Evolutionary conservation across 2,329 filamentous ascomycete species (phyloP).

Genomic region (Dactylellina sp.): DNA sequence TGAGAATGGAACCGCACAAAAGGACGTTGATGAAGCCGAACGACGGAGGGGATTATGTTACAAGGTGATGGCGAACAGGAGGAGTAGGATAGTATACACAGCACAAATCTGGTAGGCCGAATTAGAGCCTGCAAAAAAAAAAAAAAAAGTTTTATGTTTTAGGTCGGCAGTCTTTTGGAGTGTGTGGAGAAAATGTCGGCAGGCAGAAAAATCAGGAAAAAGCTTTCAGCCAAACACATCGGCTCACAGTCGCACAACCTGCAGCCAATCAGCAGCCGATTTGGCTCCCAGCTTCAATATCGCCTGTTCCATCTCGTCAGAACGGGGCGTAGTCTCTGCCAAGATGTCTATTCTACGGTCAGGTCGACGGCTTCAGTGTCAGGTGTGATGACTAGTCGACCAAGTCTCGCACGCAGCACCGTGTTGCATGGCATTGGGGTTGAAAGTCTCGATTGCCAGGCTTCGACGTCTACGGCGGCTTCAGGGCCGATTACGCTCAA

Average conservation of each 20-base stretch:
- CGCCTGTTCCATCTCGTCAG: constrained; percentile 5
- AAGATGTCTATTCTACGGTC: background rate
- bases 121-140: constrained; percentile 14
- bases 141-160: constrained; percentile 34
- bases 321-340: background rate
- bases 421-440: no score
- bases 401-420: no score
- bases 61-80: constrained; percentile 31
- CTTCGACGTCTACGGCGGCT: no score
- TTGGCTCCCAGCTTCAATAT: background rate
- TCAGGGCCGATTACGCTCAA: no score
- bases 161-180: constrained; percentile 10
- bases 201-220: constrained; percentile 18
- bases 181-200: constrained; percentile 21
- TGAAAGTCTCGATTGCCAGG: no score
- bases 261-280: constrained; percentile 28
- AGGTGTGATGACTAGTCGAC: no score
- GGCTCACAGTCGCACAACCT: constrained; percentile 30
- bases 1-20: constrained; percentile 40
- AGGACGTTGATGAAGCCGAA: constrained; percentile 33
- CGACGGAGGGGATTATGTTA: constrained; percentile 45
- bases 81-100: constrained; percentile 12
- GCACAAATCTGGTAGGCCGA: background rate
- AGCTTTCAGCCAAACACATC: constrained; percentile 42
- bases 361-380: no score